Percentiles rank a stretch among this genome's conserved stretches.
Evolutionary conservation across 768 basidiomycete species (phyloP).

Genomic region (Megacollybia marginata): DNA sequence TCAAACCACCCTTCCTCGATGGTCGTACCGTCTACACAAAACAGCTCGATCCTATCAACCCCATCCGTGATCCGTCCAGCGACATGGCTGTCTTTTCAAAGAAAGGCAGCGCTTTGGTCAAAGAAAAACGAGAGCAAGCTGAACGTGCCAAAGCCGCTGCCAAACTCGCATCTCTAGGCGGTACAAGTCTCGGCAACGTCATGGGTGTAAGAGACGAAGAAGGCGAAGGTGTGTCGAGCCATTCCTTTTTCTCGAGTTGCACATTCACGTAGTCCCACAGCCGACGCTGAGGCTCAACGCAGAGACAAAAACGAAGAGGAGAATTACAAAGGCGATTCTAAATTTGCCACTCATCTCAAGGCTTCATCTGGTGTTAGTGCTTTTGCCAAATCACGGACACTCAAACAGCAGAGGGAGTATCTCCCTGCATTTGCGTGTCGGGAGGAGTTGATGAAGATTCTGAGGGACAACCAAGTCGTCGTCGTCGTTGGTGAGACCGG

Average conservation of each 20-base stretch:
- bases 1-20: constrained; percentile 97
- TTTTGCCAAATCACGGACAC: constrained; percentile 73
- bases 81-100: constrained; percentile 96
- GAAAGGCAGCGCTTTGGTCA: constrained; percentile 92
- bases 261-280: constrained; percentile 66
- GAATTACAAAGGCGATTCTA: constrained; percentile 88
- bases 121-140: constrained; percentile 93
- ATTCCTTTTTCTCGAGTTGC: constrained; percentile 42
- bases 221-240: constrained; percentile 66
- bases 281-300: constrained; percentile 44
- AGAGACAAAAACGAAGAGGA: constrained; percentile 35
- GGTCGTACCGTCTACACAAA: constrained; percentile 94
- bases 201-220: constrained; percentile 97
- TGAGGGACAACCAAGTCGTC: constrained; percentile 94
- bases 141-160: constrained; percentile 96
- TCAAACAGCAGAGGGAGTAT: constrained; percentile 95
- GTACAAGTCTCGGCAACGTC: constrained; percentile 92
- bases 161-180: constrained; percentile 86
- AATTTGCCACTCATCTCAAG: constrained; percentile 95
- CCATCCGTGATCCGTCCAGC: constrained; percentile 86
- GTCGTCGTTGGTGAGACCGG: constrained; percentile 99
- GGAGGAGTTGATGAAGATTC: constrained; percentile 80
- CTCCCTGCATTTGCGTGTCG: constrained; percentile 96
- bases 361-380: constrained; percentile 66
- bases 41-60: constrained; percentile 96